phyloP scores from a whole-genome alignment of 129 eudicot genomes.

The Lonicera japonica region DNA sequence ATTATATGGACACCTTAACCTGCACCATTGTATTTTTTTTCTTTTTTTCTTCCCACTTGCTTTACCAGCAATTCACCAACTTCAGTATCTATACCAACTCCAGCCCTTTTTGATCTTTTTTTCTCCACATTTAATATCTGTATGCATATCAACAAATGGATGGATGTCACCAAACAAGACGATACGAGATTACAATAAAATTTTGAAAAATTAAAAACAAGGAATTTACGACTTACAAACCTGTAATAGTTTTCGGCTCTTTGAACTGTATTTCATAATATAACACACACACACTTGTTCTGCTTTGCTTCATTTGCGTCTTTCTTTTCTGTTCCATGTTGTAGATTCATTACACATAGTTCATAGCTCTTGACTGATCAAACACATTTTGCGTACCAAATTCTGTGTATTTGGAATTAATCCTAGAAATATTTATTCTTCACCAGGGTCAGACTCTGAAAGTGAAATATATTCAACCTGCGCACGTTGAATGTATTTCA shows the following conservation, averaged over 20 bases:
- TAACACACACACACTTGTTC: slow-evolving; percentile 68
- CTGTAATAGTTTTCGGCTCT: slow-evolving; percentile 9
- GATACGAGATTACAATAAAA: neutral
- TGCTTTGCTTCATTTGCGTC: slow-evolving; percentile 37
- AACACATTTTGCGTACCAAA: no score
- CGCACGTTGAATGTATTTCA: no score
- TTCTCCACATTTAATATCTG: slow-evolving; percentile 3
- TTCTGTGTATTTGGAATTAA: no score
- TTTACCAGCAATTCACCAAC: slow-evolving; percentile 21
- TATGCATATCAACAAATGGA: slow-evolving; percentile 2
- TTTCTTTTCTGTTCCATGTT: slow-evolving; percentile 51
- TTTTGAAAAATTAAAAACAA: neutral
- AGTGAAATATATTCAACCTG: no score
- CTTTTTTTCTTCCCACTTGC: slow-evolving; percentile 17
- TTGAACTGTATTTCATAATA: slow-evolving; percentile 44
- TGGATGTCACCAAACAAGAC: slow-evolving; percentile 1
- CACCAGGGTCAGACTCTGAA: no score
- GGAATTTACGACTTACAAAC: slow-evolving; percentile 23
- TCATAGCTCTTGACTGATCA: no score
- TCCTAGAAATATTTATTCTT: no score
- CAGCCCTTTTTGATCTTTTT: slow-evolving; percentile 8
- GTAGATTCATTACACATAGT: no score
- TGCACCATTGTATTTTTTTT: slow-evolving; percentile 18
- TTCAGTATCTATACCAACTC: slow-evolving; percentile 25
- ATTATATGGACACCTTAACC: slow-evolving; percentile 11